Base-by-base conservation (phyloP, 345 rosid species). In the Chamaenerion angustifolium region DNA sequence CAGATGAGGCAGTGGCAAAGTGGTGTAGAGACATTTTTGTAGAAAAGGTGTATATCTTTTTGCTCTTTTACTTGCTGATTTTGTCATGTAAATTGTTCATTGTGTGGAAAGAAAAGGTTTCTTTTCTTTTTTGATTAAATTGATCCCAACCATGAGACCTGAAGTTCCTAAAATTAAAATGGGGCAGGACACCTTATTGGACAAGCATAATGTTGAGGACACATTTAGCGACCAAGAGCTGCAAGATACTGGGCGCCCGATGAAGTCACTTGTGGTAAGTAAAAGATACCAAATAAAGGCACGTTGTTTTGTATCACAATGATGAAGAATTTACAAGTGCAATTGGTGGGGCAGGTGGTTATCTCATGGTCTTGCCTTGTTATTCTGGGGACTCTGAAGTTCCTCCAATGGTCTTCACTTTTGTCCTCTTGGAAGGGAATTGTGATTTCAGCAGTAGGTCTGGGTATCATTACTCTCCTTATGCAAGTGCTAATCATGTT, bases 21-120 rank as follows among this genome's bases (percentile, higher is more conserved):
- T 92, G 96, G 98, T 92, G 98, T 71, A 84, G 66, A 72, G 96
- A 92, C 71, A 42, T 71, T 48, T 92, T 92, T 58, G 80, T 82
- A 52, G 74, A 76, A 40, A 92, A 92, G 95, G 98, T 87, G 50
- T 55, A 64, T 40, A 19, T 31, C 40, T 16, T 11, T 49, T 16
- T 15, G 4, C 19, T 12, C 12, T 31, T 13, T 61, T 19, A 18
- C 42, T 18, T 46, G 23, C 16, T 41, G 27, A 16, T 21, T 12
- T 31, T 50, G 14, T 3, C 16, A 45, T 19, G 18, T 18, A 15
- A 31, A 7, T 8, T 15, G 9, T 7, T 12, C n/a, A 23, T 50
- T 21, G 16, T 4, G 43, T 50, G 35, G 10, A 35, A 50, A 10
- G 0, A 31, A 27, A 11, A 8, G 9, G 8, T 3, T 13, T 13